Evolutionary conservation across 164 flowering plant genomes (phyloP).

Genomic region (Aristolochia californica): DNA sequence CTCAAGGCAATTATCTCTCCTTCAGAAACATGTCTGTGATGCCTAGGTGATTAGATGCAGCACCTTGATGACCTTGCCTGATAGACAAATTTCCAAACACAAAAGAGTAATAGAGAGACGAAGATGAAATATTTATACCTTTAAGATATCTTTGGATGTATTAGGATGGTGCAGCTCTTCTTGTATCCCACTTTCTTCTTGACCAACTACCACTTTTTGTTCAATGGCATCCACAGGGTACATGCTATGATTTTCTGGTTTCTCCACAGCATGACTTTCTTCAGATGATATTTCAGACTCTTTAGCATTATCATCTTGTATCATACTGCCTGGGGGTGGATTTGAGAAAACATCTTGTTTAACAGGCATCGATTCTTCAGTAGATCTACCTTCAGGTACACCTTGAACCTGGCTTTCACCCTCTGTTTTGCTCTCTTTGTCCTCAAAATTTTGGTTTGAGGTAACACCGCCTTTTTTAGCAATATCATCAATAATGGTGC

Average conservation of each 20-base stretch:
- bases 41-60: too few species aligned
- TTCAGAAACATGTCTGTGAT: too few species aligned
- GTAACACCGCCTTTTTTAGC: slow-evolving; percentile 17
- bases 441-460: slow-evolving; percentile 15
- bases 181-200: too few species aligned
- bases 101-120: too few species aligned
- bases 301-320: slow-evolving; percentile 18
- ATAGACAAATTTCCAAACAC: too few species aligned
- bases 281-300: slow-evolving; percentile 21
- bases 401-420: slow-evolving; percentile 13
- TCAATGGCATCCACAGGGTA: slow-evolving; percentile 11
- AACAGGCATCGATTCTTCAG: slow-evolving; percentile 10
- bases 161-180: too few species aligned
- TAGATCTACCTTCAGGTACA: slow-evolving; percentile 9
- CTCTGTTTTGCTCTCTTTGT: slow-evolving; percentile 7
- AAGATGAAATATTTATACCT: slow-evolving; percentile 10
- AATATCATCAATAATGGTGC: slow-evolving; percentile 10
- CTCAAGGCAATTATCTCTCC: too few species aligned
- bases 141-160: slow-evolving; percentile 8
- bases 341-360: slow-evolving; percentile 23
- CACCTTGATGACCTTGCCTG: too few species aligned
- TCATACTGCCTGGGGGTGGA: slow-evolving; percentile 6
- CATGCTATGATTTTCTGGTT: slow-evolving; percentile 4
- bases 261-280: slow-evolving; percentile 16
- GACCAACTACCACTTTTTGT: slow-evolving; percentile 18